Evolutionary conservation across 352 stramenopile species (phyloP).

Genomic region (Pseudoperonospora humuli): DNA sequence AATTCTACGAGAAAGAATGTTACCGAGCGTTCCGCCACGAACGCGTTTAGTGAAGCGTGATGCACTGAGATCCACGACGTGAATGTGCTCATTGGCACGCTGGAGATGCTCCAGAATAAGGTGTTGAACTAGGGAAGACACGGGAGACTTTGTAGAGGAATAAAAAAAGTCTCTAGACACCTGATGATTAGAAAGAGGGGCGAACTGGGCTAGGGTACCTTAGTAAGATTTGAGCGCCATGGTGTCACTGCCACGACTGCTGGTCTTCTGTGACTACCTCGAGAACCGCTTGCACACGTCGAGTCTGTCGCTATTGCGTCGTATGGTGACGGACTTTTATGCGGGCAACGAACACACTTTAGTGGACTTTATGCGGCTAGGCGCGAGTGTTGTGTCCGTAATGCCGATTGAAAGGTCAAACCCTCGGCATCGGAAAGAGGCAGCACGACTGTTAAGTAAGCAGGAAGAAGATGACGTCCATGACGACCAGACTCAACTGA

Average conservation of each 20-base stretch:
- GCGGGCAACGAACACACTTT: slow-evolving; percentile 22
- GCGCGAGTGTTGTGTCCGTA: slow-evolving; percentile 24
- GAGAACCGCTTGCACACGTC: slow-evolving; percentile 22
- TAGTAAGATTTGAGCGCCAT: too few relatives aligned
- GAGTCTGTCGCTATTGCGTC: slow-evolving; percentile 22
- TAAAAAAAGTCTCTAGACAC: too few relatives aligned
- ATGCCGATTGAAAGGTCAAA: slow-evolving; percentile 15
- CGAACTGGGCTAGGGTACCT: too few relatives aligned
- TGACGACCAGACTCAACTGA: background rate
- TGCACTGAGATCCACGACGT: too few relatives aligned
- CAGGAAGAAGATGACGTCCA: background rate
- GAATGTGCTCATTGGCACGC: too few relatives aligned
- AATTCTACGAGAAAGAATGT: too few relatives aligned
- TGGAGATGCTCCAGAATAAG: too few relatives aligned
- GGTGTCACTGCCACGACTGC: slow-evolving; percentile 3
- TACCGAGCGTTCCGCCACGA: too few relatives aligned
- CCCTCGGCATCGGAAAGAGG: slow-evolving; percentile 2
- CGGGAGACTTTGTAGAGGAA: too few relatives aligned
- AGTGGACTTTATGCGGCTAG: slow-evolving; percentile 26
- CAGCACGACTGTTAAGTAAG: slow-evolving; percentile 10
- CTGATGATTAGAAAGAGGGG: too few relatives aligned
- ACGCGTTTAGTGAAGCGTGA: too few relatives aligned
- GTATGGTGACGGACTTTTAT: slow-evolving; percentile 23
- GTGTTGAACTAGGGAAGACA: too few relatives aligned
- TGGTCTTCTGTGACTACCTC: slow-evolving; percentile 31